These are phyloP conservation scores for Pogostemon cablin DNA, from an alignment of 257 asterid genomes.

Conservation along the genomic window DNA sequence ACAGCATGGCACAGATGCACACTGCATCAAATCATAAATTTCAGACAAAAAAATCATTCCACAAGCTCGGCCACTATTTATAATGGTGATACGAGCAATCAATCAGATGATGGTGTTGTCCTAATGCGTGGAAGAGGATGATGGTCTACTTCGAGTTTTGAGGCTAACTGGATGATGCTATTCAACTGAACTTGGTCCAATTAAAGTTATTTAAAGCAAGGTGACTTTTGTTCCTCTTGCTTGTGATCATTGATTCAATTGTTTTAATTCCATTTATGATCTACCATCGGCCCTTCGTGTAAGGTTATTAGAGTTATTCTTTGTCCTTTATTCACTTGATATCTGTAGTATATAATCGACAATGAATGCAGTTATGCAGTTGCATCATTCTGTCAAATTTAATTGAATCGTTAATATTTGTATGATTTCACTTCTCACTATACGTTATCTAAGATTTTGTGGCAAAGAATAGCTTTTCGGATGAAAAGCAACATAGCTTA, in stretches of 20 bases:
- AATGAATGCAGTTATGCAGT: no score
- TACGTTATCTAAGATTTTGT: no score
- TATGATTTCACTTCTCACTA: no score
- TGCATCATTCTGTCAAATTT: no score
- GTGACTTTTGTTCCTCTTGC: background rate
- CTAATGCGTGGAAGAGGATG: slow-evolving; percentile 12
- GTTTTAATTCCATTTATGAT: no score
- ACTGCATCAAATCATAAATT: slow-evolving; percentile 76
- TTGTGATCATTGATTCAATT: slow-evolving; percentile 25
- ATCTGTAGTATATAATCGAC: no score
- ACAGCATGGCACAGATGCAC: slow-evolving; percentile 89
- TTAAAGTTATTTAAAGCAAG: background rate
- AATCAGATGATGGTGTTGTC: background rate
- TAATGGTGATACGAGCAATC: slow-evolving; percentile 4
- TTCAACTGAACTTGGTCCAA: slow-evolving; percentile 11
- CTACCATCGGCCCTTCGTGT: no score
- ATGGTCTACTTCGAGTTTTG: slow-evolving; percentile 13
- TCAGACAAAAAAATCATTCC: slow-evolving; percentile 27
- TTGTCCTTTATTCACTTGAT: no score
- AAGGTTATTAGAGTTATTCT: no score
- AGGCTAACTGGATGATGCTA: slow-evolving; percentile 9
- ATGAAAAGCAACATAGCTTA: no score
- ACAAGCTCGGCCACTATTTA: slow-evolving; percentile 18
- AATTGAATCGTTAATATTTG: no score
- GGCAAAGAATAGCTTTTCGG: no score